Base-by-base conservation (phyloP, 352 stramenopile species). In the Pythium graminicola region DNA sequence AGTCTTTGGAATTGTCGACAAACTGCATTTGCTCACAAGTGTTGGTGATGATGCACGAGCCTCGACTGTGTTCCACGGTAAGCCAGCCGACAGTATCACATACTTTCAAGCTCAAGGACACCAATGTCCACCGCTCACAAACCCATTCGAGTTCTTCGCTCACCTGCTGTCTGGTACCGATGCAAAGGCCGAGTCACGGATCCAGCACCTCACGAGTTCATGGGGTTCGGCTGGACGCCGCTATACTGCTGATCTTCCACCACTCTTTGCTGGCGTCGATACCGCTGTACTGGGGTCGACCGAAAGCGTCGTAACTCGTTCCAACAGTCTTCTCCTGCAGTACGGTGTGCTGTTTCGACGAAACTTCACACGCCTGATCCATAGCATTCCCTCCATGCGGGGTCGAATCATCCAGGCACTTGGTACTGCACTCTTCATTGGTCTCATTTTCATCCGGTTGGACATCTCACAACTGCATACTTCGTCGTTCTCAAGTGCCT, bases 41-140 rank as follows among this genome's bases (percentile, higher is more conserved):
- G 29, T 13, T 13, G 13, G 13, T 35, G 29, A 35, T 13, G 29
- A 35, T 35, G 29, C 7, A 35, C 29, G 29, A 7, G 7, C 7
- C 29, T 7, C 29, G 42, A 97, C 89, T 3, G 71, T 98, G 9
- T 91, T 83, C 57, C 65, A 86, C 31, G 77, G 80, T 4, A 73
- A 71, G 17, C 72, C 70, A 14, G 50, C 24, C 10, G 65, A 88
- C n/a, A 60, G 65, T 1, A 70, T 88, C 22, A 32, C 57, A 16
- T 88, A 86, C 63, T 88, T 89, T 47, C 63, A 63, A 1, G 69
- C 70, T 0, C 45, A 76, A 7, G 81, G 81, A 0, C 76, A 72
- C 29, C 53, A 60, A 38, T 89, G 78, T 42, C 74, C 78, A 22
- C 43, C 63, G 39, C 86, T 75, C 56, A 60, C 65, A 55, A 88